These are phyloP conservation scores for Fusarium subglutinans DNA, from an alignment of 2,329 filamentous ascomycete species.

Conservation along the genomic window DNA sequence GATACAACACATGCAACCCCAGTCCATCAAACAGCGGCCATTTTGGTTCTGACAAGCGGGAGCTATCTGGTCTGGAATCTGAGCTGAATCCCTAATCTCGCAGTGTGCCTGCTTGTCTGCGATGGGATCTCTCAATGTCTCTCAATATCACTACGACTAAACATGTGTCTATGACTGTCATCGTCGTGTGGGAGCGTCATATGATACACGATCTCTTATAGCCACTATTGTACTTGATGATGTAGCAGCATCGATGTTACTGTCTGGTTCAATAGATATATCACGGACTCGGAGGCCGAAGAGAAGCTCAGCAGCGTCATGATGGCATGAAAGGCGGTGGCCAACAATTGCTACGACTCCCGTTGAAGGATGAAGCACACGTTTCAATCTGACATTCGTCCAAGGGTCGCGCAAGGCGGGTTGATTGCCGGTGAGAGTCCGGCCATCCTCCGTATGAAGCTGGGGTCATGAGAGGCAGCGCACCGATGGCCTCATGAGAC, in stretches of 20 bases:
- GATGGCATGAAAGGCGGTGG: slow-evolving; percentile 6
- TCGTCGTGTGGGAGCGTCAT: slow-evolving; percentile 4
- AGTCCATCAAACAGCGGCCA: slow-evolving; percentile 15
- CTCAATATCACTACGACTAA: background rate
- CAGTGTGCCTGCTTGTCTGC: background rate
- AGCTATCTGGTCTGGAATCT: slow-evolving; percentile 3
- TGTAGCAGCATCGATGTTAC: background rate
- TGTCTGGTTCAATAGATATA: background rate
- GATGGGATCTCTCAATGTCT: background rate
- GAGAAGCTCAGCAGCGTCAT: slow-evolving; percentile 8
- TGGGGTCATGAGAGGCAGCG: background rate
- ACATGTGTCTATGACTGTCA: background rate
- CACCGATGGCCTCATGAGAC: slow-evolving; percentile 6
- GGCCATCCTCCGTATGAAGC: background rate
- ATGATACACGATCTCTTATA: background rate
- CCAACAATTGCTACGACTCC: background rate
- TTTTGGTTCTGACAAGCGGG: background rate
- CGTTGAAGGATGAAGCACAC: slow-evolving; percentile 17
- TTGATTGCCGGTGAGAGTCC: background rate
- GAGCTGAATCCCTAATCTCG: background rate
- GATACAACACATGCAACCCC: slow-evolving; percentile 22
- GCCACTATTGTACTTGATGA: background rate
- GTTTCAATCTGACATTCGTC: slow-evolving; percentile 24
- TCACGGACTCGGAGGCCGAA: background rate
- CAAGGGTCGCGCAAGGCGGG: slow-evolving; percentile 1